Base-by-base conservation (phyloP, 345 rosid genomes). In the Pistacia atlantica region DNA sequence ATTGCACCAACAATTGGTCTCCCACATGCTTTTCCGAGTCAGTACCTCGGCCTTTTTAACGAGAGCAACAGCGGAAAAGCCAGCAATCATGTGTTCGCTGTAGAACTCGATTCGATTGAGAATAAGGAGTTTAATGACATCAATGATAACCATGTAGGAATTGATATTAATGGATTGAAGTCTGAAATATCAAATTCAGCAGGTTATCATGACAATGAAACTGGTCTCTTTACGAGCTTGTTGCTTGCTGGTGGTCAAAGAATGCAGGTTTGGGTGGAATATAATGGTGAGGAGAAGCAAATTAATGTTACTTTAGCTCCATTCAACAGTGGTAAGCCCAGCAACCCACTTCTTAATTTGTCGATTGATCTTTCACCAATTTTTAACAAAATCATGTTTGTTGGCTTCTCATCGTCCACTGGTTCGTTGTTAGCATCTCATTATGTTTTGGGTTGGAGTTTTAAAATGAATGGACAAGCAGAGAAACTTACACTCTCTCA, bases 371-470 rank as follows among this genome's bases (percentile, higher is more conserved):
- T 93, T 57, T 84, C 89, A 3, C 4, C 76, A 1, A 14, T 84
- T 59, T 3, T 94, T 58, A 25, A 9, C 7, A 68, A 81, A 22
- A 54, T 56, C 1, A 88, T 89, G 92, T 88, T 49, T 60, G 89
- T 93, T 20, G 98, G 97, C 5, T 90, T 93, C 80, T 93, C 92
- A 7, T 85, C 97, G 0, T 69, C 97, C 1, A 87, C 93, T 0
- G 89, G 95, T 5, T 67, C 86, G 61, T 59, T 83, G 16, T 10
- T 71, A 5, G 49, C 83, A 4, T 83, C 81, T 59, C 93, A 91
- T 70, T 91, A 77, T 68, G 61, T 93, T 13, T 70, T 87, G 48
- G 97, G 97, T 33, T 93, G 98, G 94, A 93, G 96, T 75, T 90
- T 87, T 63, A 83, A 42, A 38, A 72, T 84, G 31, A 88, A 88